Base-by-base conservation (phyloP, 495 filamentous ascomycete genomes). In the Xylaria castorea region DNA sequence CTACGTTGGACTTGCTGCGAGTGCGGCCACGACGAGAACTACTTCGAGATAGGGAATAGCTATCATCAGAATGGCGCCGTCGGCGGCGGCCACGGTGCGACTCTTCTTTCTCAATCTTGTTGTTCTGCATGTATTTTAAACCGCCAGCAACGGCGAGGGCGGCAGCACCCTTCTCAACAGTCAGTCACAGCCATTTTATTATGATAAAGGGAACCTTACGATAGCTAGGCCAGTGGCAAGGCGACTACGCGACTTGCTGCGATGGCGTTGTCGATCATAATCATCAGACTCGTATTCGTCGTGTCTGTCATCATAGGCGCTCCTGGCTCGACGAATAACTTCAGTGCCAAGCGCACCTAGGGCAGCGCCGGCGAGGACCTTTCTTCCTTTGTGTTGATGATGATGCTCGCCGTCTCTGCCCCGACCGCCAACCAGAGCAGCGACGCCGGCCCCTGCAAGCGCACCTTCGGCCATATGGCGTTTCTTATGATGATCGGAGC, bases 381-480 rank as follows among this genome's bases (percentile, higher is more conserved):
- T 90, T n/a, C 90, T 87, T n/a, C 90, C 86, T 71, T 91, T 89
- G 74, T 91, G 85, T 46, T 91, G 81, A 0, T 84, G 81, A 0
- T 84, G 85, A 63, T 85, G 80, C 65, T 89, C 87, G 25, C 88
- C 87, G 8, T 42, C 40, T 22, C 60, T 48, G 30, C 90, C 88
- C 62, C 87, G 93, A 69, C 91, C 90, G 40, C 91, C 88, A 1
- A 97, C 75, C 4, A 97, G 77, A 55, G 93, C 93, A 5, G 92
- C 91, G 9, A 91, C 87, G 70, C 92, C 94, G 48, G 92, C 87
- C 18, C 93, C 94, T 60, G 93, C 92, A 44, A 95, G 82, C 32
- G 93, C 93, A 46, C 94, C 94, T 83, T 95, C 94, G 32, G 92
- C 93, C n/a, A 97, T 79, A 80, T 97, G 93, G 42, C 92, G 92